Evolutionary conservation across 2,329 filamentous ascomycete species (phyloP), one percentile per base, ranked within the genome.

Genomic region (Curvularia sp.): DNA sequence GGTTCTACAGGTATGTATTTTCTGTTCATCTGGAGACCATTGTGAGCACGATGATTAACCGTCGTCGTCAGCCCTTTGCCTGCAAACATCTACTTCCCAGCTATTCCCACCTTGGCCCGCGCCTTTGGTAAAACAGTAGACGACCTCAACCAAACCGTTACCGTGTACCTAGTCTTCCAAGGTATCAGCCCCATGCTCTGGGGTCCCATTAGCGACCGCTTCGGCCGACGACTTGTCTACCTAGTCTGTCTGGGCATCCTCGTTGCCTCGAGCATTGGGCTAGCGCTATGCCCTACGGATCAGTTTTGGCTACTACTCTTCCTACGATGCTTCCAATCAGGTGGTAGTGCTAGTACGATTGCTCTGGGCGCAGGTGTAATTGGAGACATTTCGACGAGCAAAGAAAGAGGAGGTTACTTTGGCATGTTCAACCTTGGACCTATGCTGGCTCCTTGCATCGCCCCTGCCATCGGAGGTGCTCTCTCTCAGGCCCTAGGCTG

Each of bases 341-440:
- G 73, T 55, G 79, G 79, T 0, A 76, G 75, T 46, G 75, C 74
- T 4, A 74, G 75, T 24, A 80, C 78, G 3, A 79, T 80, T 30
- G 70, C 90, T 0, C 80, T 95, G 1, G 86, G 86, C 0, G 89
- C 85, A 60, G 91, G 87, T 1, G 86, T 92, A 1, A 85, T 93
- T 13, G 88, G 89, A 0, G 91, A 95, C 67, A 83, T 93, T 5
- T 83, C 88, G 0, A 86, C 88, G 0, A 87, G 84, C 46, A 83
- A 85, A 0, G 89, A 94, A 73, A 81, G 91, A 65, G 91, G 91
- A 2, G 85, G 83, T 55, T 93, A 90, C 69, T 88, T 93, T 70
- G 79, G 89, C 86, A 50, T 84, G 88, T 59, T 85, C 89, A 20
- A 84, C 83, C 31, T 82, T 81, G 4, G 87, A 84, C 15, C 69